Percentiles rank a stretch among this genome's conserved stretches.
phyloP scores from a whole-genome alignment of 306 rosid species.

The Acacia crassicarpa region DNA sequence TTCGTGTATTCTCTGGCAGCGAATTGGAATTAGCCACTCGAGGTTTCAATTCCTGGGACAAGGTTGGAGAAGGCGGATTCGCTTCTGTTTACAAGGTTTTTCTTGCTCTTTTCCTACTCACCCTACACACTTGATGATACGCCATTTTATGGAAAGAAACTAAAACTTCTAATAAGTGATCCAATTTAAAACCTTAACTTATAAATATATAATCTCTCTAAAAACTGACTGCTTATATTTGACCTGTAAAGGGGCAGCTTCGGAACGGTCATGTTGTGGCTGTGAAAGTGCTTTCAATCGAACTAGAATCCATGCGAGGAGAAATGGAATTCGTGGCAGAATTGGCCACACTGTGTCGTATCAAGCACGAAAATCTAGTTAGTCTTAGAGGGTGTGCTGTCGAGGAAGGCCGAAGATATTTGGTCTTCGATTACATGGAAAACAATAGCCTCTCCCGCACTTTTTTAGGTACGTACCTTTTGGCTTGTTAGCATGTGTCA shows the following conservation, averaged over 20 bases:
- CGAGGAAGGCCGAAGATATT: constrained; percentile 60
- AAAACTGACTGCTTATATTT: constrained; percentile 14
- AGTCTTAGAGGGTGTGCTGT: constrained; percentile 71
- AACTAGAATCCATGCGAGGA: constrained; percentile 71
- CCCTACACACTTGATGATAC: neutral
- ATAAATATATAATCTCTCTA: neutral
- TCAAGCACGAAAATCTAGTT: constrained; percentile 71
- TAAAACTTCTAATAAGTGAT: neutral
- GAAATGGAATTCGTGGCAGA: constrained; percentile 79
- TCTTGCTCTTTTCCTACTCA: neutral
- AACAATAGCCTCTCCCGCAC: constrained; percentile 65
- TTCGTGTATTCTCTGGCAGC: constrained; percentile 55
- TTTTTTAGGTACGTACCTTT: constrained; percentile 56
- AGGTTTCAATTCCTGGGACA: constrained; percentile 51
- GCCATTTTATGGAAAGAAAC: neutral
- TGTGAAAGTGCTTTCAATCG: constrained; percentile 69
- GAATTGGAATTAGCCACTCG: constrained; percentile 68
- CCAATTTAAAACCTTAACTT: neutral
- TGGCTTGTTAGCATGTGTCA: neutral
- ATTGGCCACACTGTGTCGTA: constrained; percentile 59
- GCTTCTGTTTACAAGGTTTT: constrained; percentile 74
- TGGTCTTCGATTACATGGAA: constrained; percentile 81
- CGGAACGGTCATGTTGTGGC: constrained; percentile 61
- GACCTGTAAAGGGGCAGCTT: constrained; percentile 60
- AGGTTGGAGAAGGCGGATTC: constrained; percentile 77